Percentiles rank a stretch among this genome's conserved stretches.
phyloP scores from a whole-genome alignment of 805 yeast genomes.

The Nakazawaea populi region DNA sequence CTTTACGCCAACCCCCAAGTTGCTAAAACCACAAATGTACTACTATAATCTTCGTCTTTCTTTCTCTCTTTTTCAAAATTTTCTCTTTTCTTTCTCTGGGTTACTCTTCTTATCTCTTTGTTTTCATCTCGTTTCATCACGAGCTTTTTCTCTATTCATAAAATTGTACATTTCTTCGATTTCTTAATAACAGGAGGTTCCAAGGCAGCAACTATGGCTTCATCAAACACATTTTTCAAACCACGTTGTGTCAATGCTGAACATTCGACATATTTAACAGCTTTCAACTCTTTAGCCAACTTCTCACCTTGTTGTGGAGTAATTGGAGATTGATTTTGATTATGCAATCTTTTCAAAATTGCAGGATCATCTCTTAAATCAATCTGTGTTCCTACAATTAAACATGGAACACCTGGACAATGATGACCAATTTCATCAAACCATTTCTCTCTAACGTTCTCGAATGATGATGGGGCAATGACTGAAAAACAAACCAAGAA shows the following conservation, averaged over 20 bases:
- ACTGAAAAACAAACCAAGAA: constrained; percentile 94
- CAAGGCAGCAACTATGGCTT: constrained; percentile 95
- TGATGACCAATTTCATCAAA: constrained; percentile 95
- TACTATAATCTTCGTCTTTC: too few species aligned
- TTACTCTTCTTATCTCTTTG: neutral
- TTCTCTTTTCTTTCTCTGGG: too few species aligned
- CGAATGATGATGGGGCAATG: constrained; percentile 95
- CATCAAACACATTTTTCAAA: constrained; percentile 95
- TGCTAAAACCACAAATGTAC: too few species aligned
- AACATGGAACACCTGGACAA: constrained; percentile 94
- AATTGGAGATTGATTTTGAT: constrained; percentile 87
- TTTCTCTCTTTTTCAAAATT: too few species aligned
- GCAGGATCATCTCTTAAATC: constrained; percentile 93
- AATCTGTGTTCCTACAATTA: constrained; percentile 94
- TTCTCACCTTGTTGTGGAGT: constrained; percentile 84
- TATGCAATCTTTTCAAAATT: constrained; percentile 80
- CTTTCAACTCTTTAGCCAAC: constrained; percentile 88
- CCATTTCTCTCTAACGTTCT: constrained; percentile 98
- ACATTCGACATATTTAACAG: constrained; percentile 96
- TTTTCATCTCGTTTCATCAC: too few species aligned
- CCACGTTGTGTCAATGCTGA: constrained; percentile 97
- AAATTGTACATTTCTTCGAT: constrained; percentile 79
- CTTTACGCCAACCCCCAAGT: too few species aligned
- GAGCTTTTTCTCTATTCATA: constrained; percentile 31
- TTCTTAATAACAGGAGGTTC: constrained; percentile 91